phyloP scores from a whole-genome alignment of 208 protist genomes.

The Endotrypanum monterogeii region DNA sequence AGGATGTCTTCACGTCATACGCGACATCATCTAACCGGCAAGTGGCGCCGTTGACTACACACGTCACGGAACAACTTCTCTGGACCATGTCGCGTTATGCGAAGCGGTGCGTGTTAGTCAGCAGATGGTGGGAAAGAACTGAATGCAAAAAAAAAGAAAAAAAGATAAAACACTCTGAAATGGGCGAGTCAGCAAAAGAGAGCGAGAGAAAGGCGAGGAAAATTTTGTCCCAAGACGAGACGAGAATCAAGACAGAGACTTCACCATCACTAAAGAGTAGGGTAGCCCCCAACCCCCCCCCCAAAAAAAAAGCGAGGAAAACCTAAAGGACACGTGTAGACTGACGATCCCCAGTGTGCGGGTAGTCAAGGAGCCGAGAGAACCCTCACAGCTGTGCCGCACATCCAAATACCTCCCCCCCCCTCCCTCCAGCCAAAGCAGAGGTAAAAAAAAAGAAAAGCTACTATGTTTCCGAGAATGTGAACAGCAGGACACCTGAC shows the following conservation, averaged over 20 bases:
- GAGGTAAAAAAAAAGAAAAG: neutral
- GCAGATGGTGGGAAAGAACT: neutral
- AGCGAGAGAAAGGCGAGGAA: neutral
- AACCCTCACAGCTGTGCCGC: too few species aligned
- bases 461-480: neutral
- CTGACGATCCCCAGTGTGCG: too few species aligned
- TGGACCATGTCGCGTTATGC: neutral
- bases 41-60: conserved; percentile 41
- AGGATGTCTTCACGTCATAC: conserved; percentile 45
- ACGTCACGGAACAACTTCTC: neutral
- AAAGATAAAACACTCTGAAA: neutral
- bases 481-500: neutral
- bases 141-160: neutral
- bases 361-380: too few species aligned
- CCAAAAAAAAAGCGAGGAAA: too few species aligned
- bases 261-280: too few species aligned
- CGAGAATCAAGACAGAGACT: too few species aligned
- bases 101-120: neutral
- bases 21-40: conserved; percentile 29
- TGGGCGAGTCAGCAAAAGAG: neutral
- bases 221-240: too few species aligned
- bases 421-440: too few species aligned
- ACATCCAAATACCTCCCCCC: too few species aligned
- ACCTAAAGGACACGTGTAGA: too few species aligned
- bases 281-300: too few species aligned